Base-by-base conservation (phyloP, 2,329 filamentous ascomycete species). In the Aspergillus fructus region DNA sequence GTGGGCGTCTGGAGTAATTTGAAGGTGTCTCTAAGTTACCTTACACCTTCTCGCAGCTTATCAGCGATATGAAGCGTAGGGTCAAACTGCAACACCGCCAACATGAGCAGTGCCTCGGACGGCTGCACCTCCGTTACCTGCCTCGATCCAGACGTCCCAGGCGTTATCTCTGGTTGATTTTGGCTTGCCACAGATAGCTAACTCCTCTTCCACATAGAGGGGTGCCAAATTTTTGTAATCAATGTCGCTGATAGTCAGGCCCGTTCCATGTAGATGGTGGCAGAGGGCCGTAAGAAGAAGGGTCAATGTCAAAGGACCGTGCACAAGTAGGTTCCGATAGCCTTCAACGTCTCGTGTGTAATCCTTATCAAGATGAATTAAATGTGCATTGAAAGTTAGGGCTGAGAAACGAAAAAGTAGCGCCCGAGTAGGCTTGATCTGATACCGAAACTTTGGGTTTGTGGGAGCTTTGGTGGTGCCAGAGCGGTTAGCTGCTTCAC, bases 381-480 rank as follows among this genome's bases (percentile, higher is more conserved):
- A 81, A 74, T 99, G 94, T 1, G 91, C 91, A 74, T 99, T 99
- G 79, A 91, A 93, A 2, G 90, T 93, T 34, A 99, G 83, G 0
- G 92, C 92, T 19, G 89, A 94, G 79, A 93, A 97, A 58, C 93
- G 86, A 77, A 96, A 96, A 53, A 99, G 85, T 4, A 97, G 83
- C 4, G 83, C 79, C 3, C 84, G 79, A 2, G 87, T 87, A 1
- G 92, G 91, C 0, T 76, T 83, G 23, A 96, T 76, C 0, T 78
- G 76, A 64, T 89, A 80, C 17, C 76, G 78, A 64, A 85, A 84
- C 47, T 83, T 78, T 1, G 85, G 79, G n/a, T 74, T 58, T 3
- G 74, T 67, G 19, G 80, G 80, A 13, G 82, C 82, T 81, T 69
- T 41, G 30, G 17, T 30, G 41, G 60, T 54, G 51, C 52, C 23